These are phyloP conservation scores for Inga oerstediana DNA, from an alignment of 306 rosid species.

Conservation along the genomic window DNA sequence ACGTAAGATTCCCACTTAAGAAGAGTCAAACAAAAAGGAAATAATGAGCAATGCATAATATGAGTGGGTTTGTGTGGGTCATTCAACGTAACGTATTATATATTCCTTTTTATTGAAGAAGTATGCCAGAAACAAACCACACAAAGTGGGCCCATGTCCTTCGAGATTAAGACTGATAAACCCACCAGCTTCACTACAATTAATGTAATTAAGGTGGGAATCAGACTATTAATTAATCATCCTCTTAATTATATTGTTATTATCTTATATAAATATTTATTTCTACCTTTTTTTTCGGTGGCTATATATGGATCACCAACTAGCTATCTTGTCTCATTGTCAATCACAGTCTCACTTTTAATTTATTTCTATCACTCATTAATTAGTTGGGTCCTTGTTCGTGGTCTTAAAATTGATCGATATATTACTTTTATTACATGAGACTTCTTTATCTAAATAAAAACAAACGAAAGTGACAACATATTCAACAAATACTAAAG, in stretches of 20 bases:
- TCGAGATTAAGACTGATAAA: neutral
- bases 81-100: neutral
- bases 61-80: neutral
- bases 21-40: constrained; percentile 25
- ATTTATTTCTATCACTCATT: neutral
- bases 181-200: neutral
- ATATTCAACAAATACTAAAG: neutral
- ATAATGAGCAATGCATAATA: neutral
- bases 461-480: neutral
- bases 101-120: neutral
- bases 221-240: neutral
- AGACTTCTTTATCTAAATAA: neutral
- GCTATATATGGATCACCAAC: constrained; percentile 14
- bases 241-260: neutral
- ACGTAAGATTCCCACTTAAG: constrained; percentile 16
- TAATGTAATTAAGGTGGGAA: neutral
- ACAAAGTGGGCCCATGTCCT: neutral
- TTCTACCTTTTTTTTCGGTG: neutral
- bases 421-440: neutral
- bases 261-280: no score
- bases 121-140: neutral
- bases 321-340: constrained; percentile 25
- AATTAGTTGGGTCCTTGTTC: neutral
- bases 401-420: neutral
- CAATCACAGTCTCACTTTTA: constrained; percentile 30